Evolutionary conservation across 177 flowering plant genomes (phyloP), one percentile per base, ranked within the genome.

Genomic region (Tripterygium wilfordii): DNA sequence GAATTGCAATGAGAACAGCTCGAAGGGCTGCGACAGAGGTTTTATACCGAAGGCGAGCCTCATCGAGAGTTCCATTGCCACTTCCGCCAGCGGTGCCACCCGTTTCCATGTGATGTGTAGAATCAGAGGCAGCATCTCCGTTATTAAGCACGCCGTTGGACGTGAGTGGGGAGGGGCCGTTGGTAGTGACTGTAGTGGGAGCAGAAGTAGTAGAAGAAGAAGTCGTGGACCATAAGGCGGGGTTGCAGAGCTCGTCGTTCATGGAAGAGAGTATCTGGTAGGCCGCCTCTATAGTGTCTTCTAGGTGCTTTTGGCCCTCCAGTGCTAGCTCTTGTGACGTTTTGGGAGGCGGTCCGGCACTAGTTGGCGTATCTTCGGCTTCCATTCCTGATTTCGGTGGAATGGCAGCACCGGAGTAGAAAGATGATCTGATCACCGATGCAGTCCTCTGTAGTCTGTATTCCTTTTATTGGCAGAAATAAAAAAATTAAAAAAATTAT

Each of bases 161-260:
- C n/a, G n/a, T n/a, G n/a, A n/a, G n/a, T n/a, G n/a, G n/a, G n/a
- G n/a, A n/a, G n/a, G n/a, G n/a, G 17, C 49, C 53, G 3, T 58
- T 66, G 20, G 58, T 63, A 38, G 57, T 54, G 25, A 54, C 41
- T 6, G 57, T 31, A 28, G 32, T 42, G 8, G 55, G 23, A 30
- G 50, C 20, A 4, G 48, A 24, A 18, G 46, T 5, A 15, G 58
- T 2, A 32, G 45, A 36, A 21, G 63, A 14, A 23, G 66, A n/a
- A 5, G 70, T 42, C 17, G 77, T 64, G 38, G 94, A 68, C 97
- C 97, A 90, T 21, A 88, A 57, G 16, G 69, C 31, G 2, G 98
- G 86, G 51, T 88, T 83, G 68, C 95, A 91, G 49, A 91, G 95
- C 78, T 91, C 96, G 50, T 87, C 92, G 67, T 91, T 80, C 92